phyloP scores from a whole-genome alignment of 1,139 yeast species.

The Debaryomyces psychrophilus region DNA sequence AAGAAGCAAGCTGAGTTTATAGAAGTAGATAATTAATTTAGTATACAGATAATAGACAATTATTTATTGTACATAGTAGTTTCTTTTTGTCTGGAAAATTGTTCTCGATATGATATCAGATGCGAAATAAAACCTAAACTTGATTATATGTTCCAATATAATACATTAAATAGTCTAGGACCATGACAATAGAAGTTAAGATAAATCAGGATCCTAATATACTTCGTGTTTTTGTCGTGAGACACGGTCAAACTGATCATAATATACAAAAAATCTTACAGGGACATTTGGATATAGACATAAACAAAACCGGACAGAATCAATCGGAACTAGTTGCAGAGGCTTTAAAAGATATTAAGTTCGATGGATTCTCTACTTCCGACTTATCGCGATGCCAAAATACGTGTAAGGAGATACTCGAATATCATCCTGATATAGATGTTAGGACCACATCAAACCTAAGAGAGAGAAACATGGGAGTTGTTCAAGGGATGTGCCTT shows the following conservation, averaged over 20 bases:
- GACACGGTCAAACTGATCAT: constrained; percentile 84
- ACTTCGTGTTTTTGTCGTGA: constrained; percentile 61
- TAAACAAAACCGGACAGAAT: constrained; percentile 58
- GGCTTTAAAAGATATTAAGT: constrained; percentile 36
- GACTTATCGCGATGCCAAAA: constrained; percentile 64
- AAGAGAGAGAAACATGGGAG: constrained; percentile 84
- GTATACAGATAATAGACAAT: background rate
- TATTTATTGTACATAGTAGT: background rate
- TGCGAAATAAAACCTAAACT: background rate
- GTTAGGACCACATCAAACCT: constrained; percentile 40
- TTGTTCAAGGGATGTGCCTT: constrained; percentile 69
- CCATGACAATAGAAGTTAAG: constrained; percentile 34
- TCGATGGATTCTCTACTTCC: constrained; percentile 60
- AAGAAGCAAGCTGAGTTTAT: constrained; percentile 15
- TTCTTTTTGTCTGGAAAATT: background rate
- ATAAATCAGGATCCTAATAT: constrained; percentile 38
- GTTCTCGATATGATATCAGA: background rate
- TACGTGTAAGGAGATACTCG: constrained; percentile 48
- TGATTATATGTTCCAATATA: background rate
- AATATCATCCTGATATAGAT: constrained; percentile 25
- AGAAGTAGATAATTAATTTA: background rate
- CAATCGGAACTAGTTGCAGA: constrained; percentile 60
- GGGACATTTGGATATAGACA: constrained; percentile 67
- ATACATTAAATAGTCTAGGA: background rate
- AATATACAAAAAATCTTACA: constrained; percentile 69